Evolutionary conservation across 1,139 yeast species (phyloP).

Genomic region (Yamadazyma songkhlaensis): DNA sequence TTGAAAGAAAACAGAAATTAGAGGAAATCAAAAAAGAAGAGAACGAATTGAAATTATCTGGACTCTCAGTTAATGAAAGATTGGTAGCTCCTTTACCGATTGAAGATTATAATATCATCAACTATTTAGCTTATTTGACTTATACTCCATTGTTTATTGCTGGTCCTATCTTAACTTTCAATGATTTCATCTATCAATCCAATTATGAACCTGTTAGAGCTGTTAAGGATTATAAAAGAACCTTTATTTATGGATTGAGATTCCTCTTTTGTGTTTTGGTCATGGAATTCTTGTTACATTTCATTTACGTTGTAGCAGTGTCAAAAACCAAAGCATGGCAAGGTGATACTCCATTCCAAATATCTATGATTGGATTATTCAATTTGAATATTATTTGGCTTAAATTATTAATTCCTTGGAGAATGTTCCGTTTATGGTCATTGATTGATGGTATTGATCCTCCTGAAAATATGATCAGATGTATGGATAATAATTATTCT

Average conservation of each 20-base stretch:
- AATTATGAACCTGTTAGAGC: conserved; percentile 37
- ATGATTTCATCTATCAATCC: conserved; percentile 82
- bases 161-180: conserved; percentile 91
- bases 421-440: conserved; percentile 91
- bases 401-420: conserved; percentile 91
- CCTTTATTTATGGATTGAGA: conserved; percentile 61
- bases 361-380: conserved; percentile 91
- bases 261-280: conserved; percentile 69
- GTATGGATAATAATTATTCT: conserved; percentile 91
- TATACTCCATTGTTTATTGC: conserved; percentile 92
- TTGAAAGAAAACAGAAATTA: conserved; percentile 36
- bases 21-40: conserved; percentile 12
- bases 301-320: conserved; percentile 89
- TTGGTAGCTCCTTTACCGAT: conserved; percentile 61
- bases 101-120: conserved; percentile 55
- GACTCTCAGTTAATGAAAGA: conserved; percentile 62
- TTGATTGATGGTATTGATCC: conserved; percentile 89
- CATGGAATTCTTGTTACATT: conserved; percentile 89
- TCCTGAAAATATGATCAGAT: conserved; percentile 96
- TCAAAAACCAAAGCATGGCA: conserved; percentile 88
- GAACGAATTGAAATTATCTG: conserved; percentile 11
- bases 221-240: conserved; percentile 47
- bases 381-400: conserved; percentile 91
- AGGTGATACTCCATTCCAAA: conserved; percentile 86
- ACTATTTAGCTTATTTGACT: conserved; percentile 72